Conservation (phyloP, 805 yeast species). For the Metschnikowia sp. region DNA sequence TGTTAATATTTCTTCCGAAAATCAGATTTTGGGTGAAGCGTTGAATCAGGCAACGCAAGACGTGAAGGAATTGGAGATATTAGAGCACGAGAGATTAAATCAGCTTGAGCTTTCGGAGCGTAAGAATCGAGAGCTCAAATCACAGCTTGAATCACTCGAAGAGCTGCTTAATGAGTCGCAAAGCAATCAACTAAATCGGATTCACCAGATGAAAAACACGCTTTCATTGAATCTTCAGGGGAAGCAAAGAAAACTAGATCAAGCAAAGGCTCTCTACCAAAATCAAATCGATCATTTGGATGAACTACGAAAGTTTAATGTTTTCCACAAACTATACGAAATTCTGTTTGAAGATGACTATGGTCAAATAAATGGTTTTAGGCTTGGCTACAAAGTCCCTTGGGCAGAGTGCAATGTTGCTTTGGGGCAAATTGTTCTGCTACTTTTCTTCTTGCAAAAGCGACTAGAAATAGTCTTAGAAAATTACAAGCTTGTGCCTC, state of each 20-base stretch:
- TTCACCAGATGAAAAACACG: conserved; percentile 50
- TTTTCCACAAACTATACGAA: conserved; percentile 76
- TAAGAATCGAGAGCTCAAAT: conserved; percentile 43
- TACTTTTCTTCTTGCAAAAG: conserved; percentile 61
- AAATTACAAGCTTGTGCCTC: conserved; percentile 66
- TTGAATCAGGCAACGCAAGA: conserved; percentile 25
- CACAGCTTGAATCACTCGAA: conserved; percentile 46
- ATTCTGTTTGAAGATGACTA: conserved; percentile 69
- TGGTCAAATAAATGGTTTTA: conserved; percentile 81
- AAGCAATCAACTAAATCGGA: conserved; percentile 43
- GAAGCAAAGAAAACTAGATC: conserved; percentile 54
- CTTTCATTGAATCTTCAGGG: conserved; percentile 51
- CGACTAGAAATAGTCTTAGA: conserved; percentile 53
- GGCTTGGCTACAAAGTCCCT: conserved; percentile 76
- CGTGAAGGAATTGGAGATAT: conserved; percentile 38
- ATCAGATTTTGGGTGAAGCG: conserved; percentile 4
- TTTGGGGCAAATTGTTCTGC: conserved; percentile 73
- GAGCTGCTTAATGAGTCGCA: conserved; percentile 32
- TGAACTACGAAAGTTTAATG: conserved; percentile 69
- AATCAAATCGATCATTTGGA: conserved; percentile 64
- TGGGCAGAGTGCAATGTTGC: conserved; percentile 94
- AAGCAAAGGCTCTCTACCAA: conserved; percentile 61
- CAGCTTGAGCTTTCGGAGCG: conserved; percentile 39
- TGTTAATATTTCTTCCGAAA: conserved; percentile 32
- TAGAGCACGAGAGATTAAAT: conserved; percentile 32